Conservation (phyloP, 225 moss, liverwort and hornwort genomes). For the Ulota crispa region DNA sequence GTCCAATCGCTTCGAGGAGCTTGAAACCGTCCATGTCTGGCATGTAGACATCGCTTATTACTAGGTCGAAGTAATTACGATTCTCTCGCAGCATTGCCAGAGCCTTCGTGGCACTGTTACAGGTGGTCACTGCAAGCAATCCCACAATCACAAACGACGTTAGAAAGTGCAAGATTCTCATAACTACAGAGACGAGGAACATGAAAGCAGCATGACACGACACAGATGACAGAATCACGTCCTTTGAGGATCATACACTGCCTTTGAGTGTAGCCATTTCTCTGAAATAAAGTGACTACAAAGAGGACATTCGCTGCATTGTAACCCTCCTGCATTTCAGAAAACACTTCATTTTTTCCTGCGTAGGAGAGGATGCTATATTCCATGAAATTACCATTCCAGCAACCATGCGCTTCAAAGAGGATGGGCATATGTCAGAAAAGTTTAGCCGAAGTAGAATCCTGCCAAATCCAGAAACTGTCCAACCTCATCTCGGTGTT, state of each 20-base stretch:
- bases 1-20: slow-evolving; percentile 83
- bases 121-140: slow-evolving; percentile 77
- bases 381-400: not conserved
- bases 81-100: slow-evolving; percentile 77
- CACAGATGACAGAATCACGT: not conserved
- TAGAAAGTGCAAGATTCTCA: not conserved
- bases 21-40: slow-evolving; percentile 99
- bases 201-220: not conserved
- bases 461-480: slow-evolving; percentile 4
- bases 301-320: not conserved
- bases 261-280: not conserved
- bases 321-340: not conserved
- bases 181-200: not conserved
- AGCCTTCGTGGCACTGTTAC: slow-evolving; percentile 70
- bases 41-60: slow-evolving; percentile 96
- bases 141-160: not conserved
- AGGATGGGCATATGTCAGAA: not conserved
- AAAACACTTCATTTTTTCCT: not conserved
- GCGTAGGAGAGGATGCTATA: not conserved
- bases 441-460: not conserved
- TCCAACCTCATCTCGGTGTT: not conserved
- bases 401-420: slow-evolving; percentile 12
- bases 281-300: not conserved
- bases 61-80: slow-evolving; percentile 73
- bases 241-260: not conserved